Percentiles rank a stretch among this genome's conserved stretches.
Conservation (phyloP, 257 asterid species). For the Primulina tabacum region DNA sequence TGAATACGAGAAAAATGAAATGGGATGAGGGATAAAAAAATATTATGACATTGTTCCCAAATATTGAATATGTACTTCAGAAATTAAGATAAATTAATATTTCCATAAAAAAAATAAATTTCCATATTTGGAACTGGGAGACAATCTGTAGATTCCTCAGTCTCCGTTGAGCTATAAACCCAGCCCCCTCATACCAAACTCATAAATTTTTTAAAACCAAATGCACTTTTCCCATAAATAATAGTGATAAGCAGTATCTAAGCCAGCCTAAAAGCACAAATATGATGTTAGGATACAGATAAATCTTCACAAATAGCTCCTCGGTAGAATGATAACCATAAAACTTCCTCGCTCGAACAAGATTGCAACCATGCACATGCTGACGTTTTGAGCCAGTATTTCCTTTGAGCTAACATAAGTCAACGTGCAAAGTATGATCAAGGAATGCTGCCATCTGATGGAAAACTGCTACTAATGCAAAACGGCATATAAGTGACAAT, state of each 20-base stretch:
- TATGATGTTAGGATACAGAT: conserved; percentile 68
- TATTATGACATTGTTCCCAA: neutral
- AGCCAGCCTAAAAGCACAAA: conserved; percentile 10
- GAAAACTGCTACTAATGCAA: conserved; percentile 13
- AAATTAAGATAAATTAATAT: no score
- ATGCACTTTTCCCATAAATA: no score
- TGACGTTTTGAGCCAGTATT: conserved; percentile 79
- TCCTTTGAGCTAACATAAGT: conserved; percentile 65
- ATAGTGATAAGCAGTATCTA: neutral
- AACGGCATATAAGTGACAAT: conserved; percentile 9
- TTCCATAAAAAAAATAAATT: neutral
- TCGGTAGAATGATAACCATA: conserved; percentile 88
- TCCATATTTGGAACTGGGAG: neutral
- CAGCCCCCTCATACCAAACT: neutral
- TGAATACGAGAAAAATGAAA: neutral
- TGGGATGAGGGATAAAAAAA: neutral
- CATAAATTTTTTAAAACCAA: neutral
- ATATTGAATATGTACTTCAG: no score
- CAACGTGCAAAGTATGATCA: conserved; percentile 13
- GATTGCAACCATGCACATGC: conserved; percentile 81
- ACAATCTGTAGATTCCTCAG: neutral
- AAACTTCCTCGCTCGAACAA: conserved; percentile 81
- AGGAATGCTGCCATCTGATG: conserved; percentile 22
- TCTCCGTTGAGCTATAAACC: neutral
- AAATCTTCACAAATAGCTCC: conserved; percentile 87